Evolutionary conservation across 208 protist genomes (phyloP).

Genomic region (Phytomonas sp.): DNA sequence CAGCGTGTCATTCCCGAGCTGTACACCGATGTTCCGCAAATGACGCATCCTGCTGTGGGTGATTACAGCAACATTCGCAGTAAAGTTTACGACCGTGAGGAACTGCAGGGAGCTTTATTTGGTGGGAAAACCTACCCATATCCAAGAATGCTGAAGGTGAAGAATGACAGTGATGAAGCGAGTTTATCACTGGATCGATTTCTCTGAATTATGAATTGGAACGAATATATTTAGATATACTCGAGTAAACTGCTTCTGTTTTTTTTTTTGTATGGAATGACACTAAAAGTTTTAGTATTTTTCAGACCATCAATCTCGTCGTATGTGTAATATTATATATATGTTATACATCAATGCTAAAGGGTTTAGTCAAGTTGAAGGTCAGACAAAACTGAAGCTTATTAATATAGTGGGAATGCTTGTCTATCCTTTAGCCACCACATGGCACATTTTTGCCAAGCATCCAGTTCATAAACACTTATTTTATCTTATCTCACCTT

Average conservation of each 20-base stretch:
- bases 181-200: conserved; percentile 6
- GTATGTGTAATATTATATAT: background rate
- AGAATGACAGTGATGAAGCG: conserved; percentile 3
- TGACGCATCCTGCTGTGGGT: conserved; percentile 36
- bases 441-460: background rate
- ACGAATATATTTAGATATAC: conserved; percentile 15
- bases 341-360: background rate
- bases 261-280: background rate
- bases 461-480: background rate
- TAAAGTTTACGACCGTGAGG: conserved; percentile 78
- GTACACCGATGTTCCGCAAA: conserved; percentile 82
- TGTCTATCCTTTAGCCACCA: background rate
- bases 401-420: background rate
- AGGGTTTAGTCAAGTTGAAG: background rate
- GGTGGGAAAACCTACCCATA: conserved; percentile 35
- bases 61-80: conserved; percentile 76
- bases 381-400: background rate
- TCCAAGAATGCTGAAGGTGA: conserved; percentile 19
- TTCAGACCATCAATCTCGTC: background rate
- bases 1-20: conserved; percentile 82
- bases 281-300: background rate
- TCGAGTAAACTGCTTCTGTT: background rate
- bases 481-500: conserved; percentile 1
- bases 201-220: conserved; percentile 3
- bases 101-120: conserved; percentile 61